Base-by-base conservation (phyloP, 768 basidiomycete genomes). In the Rhizopogon salebrosus region DNA sequence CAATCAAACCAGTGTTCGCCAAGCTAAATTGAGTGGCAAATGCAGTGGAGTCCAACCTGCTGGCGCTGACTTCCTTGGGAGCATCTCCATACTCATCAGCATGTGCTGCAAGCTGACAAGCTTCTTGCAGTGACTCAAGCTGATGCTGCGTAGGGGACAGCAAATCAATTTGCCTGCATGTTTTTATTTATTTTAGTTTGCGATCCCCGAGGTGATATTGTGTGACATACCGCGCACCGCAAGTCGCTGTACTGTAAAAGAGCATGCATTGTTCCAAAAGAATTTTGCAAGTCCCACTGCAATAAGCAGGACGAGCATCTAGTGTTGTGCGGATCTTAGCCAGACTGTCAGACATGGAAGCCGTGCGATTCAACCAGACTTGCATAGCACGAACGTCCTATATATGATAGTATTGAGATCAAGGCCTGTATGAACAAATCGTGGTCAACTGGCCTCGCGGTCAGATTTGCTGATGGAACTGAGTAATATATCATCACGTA, bases 61-160 rank as follows among this genome's bases (percentile, higher is more conserved):
- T 67, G 0, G 73, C 75, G 54, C 73, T 75, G 24, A 68, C 60
- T 42, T 77, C 75, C 56, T 77, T 74, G 4, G 70, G 53, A 0
- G 76, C 69, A 23, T 75, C 69, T 36, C 73, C 51, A 6, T 69
- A 46, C 14, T 66, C 57, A 0, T 52, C 23, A 6, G 76, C 75
- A 48, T 76, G 78, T 0, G 71, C 65, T 5, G 75, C 75, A 0
- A 67, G 72, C 3, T 72, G 57, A 54, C 77, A 77, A 1, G 70
- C 70, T 1, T 59, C 49, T 0, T 64, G 51, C 2, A 79, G 70
- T 9, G 56, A 48, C 18, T 64, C 49, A 4, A 52, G 40, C 35
- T 54, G 39, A n/a, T n/a, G 10, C 24, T 36, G 40, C 16, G 34
- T 52, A 24, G 34, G 41, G 31, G 14, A 46, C 13, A 46, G 14